Evolutionary conservation across 352 stramenopile species (phyloP).

Genomic region (Globisporangium iwayamae): DNA sequence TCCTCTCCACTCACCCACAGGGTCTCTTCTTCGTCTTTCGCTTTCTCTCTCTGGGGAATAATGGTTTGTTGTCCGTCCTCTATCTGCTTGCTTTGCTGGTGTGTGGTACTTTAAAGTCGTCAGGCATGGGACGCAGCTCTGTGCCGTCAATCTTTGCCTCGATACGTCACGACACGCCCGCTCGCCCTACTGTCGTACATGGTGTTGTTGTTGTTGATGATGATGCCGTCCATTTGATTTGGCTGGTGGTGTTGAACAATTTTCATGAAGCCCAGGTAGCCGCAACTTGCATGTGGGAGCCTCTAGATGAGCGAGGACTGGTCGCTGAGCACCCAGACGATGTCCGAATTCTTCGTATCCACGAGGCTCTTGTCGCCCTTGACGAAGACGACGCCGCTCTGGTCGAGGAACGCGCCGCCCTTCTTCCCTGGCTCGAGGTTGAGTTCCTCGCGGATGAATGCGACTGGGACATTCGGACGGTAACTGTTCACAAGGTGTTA

Average conservation of each 20-base stretch:
- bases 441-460: slow-evolving; percentile 72
- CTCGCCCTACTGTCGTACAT: neutral
- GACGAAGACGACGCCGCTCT: slow-evolving; percentile 69
- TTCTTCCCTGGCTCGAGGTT: slow-evolving; percentile 60
- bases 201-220: neutral
- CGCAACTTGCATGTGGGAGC: neutral
- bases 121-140: no score
- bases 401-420: slow-evolving; percentile 67
- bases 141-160: neutral
- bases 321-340: slow-evolving; percentile 78
- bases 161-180: neutral
- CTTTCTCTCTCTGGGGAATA: no score
- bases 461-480: slow-evolving; percentile 63
- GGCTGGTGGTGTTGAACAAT: neutral
- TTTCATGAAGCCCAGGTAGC: neutral
- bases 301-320: slow-evolving; percentile 85
- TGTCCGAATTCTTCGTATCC: slow-evolving; percentile 80
- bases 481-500: slow-evolving; percentile 36
- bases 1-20: no score
- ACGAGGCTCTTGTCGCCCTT: slow-evolving; percentile 59
- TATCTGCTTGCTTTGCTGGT: neutral
- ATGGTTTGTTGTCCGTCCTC: neutral
- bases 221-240: neutral
- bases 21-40: neutral
- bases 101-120: neutral